Conservation (phyloP, 768 basidiomycete genomes). For the Termitomyces sp. region DNA sequence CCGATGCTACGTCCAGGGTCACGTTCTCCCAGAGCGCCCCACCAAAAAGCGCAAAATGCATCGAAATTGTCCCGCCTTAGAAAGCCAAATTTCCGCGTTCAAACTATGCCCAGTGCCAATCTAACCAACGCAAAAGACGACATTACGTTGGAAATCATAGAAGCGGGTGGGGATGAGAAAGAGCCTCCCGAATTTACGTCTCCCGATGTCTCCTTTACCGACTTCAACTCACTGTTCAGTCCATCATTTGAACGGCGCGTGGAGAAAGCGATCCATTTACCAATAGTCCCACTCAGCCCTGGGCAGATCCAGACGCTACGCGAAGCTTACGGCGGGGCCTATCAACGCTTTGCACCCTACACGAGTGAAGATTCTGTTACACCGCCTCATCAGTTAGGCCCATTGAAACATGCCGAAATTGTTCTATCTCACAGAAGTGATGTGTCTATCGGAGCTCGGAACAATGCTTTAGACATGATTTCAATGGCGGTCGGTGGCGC, state of each 20-base stretch:
- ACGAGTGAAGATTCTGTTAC: constrained; percentile 20
- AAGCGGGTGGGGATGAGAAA: constrained; percentile 17
- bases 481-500: constrained; percentile 6
- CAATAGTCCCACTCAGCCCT: not conserved
- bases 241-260: constrained; percentile 4
- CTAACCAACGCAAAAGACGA: constrained; percentile 10
- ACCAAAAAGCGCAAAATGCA: not conserved
- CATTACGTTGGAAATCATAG: constrained; percentile 15
- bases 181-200: constrained; percentile 11
- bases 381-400: constrained; percentile 27
- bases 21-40: not conserved
- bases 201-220: constrained; percentile 18
- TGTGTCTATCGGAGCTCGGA: constrained; percentile 31
- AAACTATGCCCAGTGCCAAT: not conserved
- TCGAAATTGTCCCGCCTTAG: not conserved
- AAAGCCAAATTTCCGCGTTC: not conserved
- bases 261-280: not conserved
- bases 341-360: constrained; percentile 36
- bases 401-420: constrained; percentile 36
- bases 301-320: constrained; percentile 8
- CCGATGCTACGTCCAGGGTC: too few species aligned
- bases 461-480: constrained; percentile 34
- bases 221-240: constrained; percentile 20
- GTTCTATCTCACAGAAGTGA: constrained; percentile 37
- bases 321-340: constrained; percentile 40